Evolutionary conservation across 1,139 yeast genomes (phyloP), one percentile per base, ranked within the genome.

Genomic region (Spathaspora sp.): DNA sequence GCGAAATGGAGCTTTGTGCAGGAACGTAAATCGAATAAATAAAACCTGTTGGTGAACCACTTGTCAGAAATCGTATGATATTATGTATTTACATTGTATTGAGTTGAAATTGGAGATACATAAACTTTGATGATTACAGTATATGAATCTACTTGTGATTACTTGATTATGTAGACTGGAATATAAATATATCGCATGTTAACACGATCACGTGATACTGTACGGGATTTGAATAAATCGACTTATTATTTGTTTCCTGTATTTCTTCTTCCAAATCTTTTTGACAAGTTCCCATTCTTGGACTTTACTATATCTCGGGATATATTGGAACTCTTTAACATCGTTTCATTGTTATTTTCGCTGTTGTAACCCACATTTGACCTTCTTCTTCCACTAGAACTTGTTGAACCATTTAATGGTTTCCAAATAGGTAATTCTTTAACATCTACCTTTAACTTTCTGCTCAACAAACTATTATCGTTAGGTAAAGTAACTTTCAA

Each of bases 371-470:
- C 31, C 33, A 15, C 23, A 4, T 11, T 36, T n/a, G 23, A 9
- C 20, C 44, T 37, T 13, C 34, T 42, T 10, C 27, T 18, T 10
- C 25, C 38, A 4, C 15, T 17, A 13, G 18, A 39, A 24, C 27
- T 24, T 33, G 33, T n/a, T 24, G 31, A 6, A 31, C 10, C 15
- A 34, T 52, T 58, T 13, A 59, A 60, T 1, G 70, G 69, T 38
- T 60, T 63, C 70, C 70, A 65, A 15, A 64, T 52, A 1, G 68
- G 68, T 25, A 65, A 48, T 39, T 59, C 55, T 37, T 54, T 58
- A 24, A 63, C 58, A 46, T 65, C 68, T n/a, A 65, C 67, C 48
- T 64, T 63, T 17, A 65, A 47, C 45, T 63, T 64, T 38, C 50
- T 52, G 24, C 48, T 41, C 11, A 39, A 16, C 20, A 31, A 17